Evolutionary conservation across 164 flowering plant genomes (phyloP).

Genomic region (Vitis cinerea): DNA sequence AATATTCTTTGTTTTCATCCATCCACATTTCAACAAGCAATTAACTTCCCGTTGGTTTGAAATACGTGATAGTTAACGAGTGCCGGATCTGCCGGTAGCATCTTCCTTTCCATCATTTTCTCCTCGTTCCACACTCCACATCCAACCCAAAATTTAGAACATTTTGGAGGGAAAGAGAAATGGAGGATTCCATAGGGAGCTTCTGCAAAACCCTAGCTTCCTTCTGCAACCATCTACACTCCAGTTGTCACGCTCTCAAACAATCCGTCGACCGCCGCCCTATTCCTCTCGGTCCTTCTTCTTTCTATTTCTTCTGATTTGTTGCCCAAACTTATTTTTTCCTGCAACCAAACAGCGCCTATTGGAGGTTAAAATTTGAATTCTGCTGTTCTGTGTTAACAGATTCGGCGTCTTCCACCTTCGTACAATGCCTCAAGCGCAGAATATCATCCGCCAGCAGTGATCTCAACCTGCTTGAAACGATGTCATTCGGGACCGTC

Average conservation of each 20-base stretch:
- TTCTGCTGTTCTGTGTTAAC: constrained; percentile 1
- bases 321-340: neutral
- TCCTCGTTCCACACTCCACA: no score
- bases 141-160: no score
- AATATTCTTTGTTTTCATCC: no score
- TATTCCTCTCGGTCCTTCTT: constrained; percentile 64
- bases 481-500: constrained; percentile 79
- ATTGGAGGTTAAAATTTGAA: neutral
- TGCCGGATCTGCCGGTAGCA: no score
- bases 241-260: constrained; percentile 57
- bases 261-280: constrained; percentile 74
- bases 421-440: constrained; percentile 60
- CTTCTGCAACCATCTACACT: constrained; percentile 73
- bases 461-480: constrained; percentile 72
- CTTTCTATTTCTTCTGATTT: neutral
- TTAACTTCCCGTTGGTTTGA: no score
- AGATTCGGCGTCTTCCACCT: constrained; percentile 86
- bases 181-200: constrained; percentile 52
- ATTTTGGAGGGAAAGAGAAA: constrained; percentile 15
- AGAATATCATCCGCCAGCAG: constrained; percentile 42
- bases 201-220: constrained; percentile 51
- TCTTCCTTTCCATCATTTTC: no score
- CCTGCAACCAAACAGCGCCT: neutral
- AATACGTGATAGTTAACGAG: no score
- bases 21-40: no score